Conservation (phyloP, 305 asterid genomes). For the Striga hermonthica region DNA sequence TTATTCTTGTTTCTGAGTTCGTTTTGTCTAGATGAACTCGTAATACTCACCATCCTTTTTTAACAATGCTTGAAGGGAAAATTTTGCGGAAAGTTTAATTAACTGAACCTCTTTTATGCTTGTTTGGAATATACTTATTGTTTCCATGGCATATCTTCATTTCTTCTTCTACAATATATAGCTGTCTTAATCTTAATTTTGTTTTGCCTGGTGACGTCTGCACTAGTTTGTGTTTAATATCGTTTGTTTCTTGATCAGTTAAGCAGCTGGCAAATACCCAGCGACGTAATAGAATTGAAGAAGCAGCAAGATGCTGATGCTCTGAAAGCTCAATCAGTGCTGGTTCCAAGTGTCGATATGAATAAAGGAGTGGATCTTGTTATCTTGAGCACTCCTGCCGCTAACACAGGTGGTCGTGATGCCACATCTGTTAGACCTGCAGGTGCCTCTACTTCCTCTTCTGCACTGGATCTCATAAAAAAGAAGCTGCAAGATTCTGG, state of each 20-base stretch:
- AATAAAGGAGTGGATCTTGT: slow-evolving; percentile 59
- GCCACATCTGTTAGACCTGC: slow-evolving; percentile 62
- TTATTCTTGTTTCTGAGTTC: slow-evolving; percentile 8
- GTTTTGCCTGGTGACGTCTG: slow-evolving; percentile 25
- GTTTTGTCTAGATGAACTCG: slow-evolving; percentile 7
- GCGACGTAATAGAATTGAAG: slow-evolving; percentile 71
- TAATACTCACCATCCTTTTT: slow-evolving; percentile 4
- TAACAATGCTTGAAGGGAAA: background rate
- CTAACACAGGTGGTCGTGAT: slow-evolving; percentile 95
- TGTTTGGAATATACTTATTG: background rate
- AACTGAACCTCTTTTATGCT: background rate
- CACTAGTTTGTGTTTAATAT: slow-evolving; percentile 23
- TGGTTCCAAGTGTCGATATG: slow-evolving; percentile 43
- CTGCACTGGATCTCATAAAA: slow-evolving; percentile 96
- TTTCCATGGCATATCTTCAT: background rate
- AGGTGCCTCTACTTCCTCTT: slow-evolving; percentile 51
- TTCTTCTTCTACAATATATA: background rate
- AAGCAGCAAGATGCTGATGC: slow-evolving; percentile 71
- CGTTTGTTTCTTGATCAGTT: slow-evolving; percentile 48
- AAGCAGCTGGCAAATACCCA: slow-evolving; percentile 98
- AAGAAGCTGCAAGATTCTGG: slow-evolving; percentile 96
- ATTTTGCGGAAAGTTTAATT: too few relatives aligned
- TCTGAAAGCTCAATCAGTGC: slow-evolving; percentile 50
- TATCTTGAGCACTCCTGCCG: slow-evolving; percentile 85
- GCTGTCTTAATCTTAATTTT: slow-evolving; percentile 5